These are phyloP conservation scores for Septoria petroselini DNA, from an alignment of 2,329 filamentous ascomycete species.

Conservation along the genomic window DNA sequence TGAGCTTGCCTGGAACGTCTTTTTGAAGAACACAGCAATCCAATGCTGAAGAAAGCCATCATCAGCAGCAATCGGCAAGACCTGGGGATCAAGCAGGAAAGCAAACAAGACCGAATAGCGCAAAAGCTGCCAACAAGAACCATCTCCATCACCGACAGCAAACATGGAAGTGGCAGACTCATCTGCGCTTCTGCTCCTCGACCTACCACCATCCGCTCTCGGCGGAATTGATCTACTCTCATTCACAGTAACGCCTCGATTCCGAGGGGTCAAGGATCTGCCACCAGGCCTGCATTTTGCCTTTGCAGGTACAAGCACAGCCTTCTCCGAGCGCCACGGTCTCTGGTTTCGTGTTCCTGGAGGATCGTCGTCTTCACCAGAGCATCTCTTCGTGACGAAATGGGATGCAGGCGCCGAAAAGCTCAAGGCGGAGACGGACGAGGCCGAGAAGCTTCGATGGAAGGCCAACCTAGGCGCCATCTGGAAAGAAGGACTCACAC, in stretches of 20 bases:
- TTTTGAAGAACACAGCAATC: neutral
- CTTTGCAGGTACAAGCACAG: constrained; percentile 57
- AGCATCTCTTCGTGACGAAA: constrained; percentile 53
- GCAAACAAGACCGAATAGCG: neutral
- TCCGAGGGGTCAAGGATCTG: constrained; percentile 59
- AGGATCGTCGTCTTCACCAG: constrained; percentile 18
- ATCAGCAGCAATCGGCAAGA: too few relatives aligned
- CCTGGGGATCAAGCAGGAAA: too few relatives aligned
- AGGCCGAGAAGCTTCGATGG: constrained; percentile 47
- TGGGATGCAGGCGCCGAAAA: constrained; percentile 53
- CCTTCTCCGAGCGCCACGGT: constrained; percentile 59
- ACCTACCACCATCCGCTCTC: constrained; percentile 46
- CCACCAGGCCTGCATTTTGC: constrained; percentile 60
- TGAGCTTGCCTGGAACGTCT: too few relatives aligned
- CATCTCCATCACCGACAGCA: neutral
- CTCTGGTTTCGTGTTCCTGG: constrained; percentile 55
- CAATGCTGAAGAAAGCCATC: too few relatives aligned
- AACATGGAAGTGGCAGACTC: constrained; percentile 31
- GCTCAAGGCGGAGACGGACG: constrained; percentile 43
- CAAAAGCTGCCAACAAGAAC: neutral
- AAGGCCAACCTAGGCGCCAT: constrained; percentile 56
- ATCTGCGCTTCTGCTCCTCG: constrained; percentile 42
- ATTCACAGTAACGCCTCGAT: constrained; percentile 60
- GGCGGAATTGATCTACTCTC: constrained; percentile 58
- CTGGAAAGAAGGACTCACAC: constrained; percentile 53